A percentile compares a stretch with the other conserved stretches of the same genome.
Conservation (phyloP, 2,329 filamentous ascomycete genomes). For the Fusarium robinianum region DNA sequence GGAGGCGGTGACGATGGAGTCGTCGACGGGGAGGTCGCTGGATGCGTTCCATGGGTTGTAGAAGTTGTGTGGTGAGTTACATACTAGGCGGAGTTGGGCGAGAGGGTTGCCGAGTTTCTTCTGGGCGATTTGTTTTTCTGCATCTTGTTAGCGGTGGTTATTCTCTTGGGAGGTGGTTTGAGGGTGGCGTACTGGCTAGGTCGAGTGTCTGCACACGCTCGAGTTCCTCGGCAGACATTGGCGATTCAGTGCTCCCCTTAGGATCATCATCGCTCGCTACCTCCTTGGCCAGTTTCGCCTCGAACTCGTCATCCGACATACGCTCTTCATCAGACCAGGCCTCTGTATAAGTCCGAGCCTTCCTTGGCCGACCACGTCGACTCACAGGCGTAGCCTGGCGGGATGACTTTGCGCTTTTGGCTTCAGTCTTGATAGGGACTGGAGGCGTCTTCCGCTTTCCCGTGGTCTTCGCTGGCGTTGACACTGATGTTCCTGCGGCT, state of each 20-base stretch:
- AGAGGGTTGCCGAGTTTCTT: conserved; percentile 95
- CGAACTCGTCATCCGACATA: conserved; percentile 83
- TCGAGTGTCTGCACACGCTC: conserved; percentile 71
- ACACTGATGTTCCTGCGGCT: conserved; percentile 14
- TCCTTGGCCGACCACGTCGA: conserved; percentile 56
- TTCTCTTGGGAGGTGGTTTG: fast-evolving
- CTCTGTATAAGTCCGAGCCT: conserved; percentile 54
- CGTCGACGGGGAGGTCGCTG: conserved; percentile 67
- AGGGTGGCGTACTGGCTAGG: conserved; percentile 66
- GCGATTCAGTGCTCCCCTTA: conserved; percentile 33
- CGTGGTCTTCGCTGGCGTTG: conserved; percentile 25
- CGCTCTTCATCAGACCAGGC: conserved; percentile 63
- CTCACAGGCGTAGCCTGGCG: conserved; percentile 73
- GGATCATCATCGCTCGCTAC: conserved; percentile 50
- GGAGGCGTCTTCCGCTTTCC: conserved; percentile 43
- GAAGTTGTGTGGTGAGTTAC: conserved; percentile 95
- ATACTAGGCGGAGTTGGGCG: conserved; percentile 88
- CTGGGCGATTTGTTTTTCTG: conserved; percentile 79
- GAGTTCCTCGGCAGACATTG: conserved; percentile 60
- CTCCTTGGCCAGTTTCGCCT: conserved; percentile 73
- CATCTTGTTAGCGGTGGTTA: conserved; percentile 30
- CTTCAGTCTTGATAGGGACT: conserved; percentile 42
- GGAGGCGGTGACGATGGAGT: conserved; percentile 81
- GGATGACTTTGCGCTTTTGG: conserved; percentile 77
- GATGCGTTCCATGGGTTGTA: conserved; percentile 83